Evolutionary conservation across 1,139 yeast species (phyloP), one percentile per base, ranked within the genome.

Genomic region (Pichiaceae sp.): DNA sequence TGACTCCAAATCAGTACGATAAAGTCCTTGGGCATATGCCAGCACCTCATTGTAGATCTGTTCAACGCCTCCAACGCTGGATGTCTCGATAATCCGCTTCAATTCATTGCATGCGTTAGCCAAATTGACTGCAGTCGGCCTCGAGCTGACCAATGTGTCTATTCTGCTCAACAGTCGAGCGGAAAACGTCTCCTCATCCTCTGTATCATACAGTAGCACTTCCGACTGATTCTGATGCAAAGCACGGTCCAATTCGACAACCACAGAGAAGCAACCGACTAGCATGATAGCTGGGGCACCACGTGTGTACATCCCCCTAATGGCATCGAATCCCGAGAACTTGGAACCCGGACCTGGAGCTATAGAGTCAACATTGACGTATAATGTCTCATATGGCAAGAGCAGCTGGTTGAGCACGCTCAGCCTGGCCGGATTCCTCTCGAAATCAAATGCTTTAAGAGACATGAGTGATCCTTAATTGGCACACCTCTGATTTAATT

Each of bases 211-310:
- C 5, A 49, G 48, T 17, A 42, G 45, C 2, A 34, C 34, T 15
- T 33, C 38, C 11, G 45, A 38, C 19, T 33, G 38, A 15, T 36
- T 34, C 12, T 40, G 34, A 19, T 45, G 35, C 17, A 66, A 32
- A 17, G 45, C 57, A 23, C 54, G 52, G 29, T 59, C 44, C 8
- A 78, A 60, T 45, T 89, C 96, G 14, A 83, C 78, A 1, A 85
- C 79, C n/a, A 89, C 71, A 1, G 96, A 73, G 42, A 87, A 70
- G 1, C 89, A 78, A 9, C 96, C 97, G 3, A 91, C 96, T 40
- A 91, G 84, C 41, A 97, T 97, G 53, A 91, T 91, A 2, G 97
- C 97, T 0, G 98, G 98, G 0, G 98, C 98, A 17, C 98, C 98
- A 56, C 98, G 72, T 4, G 93, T 97, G 53, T 84, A 87, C 98